phyloP scores from a whole-genome alignment of 352 stramenopile species.

The Phytophthora tentaculata region DNA sequence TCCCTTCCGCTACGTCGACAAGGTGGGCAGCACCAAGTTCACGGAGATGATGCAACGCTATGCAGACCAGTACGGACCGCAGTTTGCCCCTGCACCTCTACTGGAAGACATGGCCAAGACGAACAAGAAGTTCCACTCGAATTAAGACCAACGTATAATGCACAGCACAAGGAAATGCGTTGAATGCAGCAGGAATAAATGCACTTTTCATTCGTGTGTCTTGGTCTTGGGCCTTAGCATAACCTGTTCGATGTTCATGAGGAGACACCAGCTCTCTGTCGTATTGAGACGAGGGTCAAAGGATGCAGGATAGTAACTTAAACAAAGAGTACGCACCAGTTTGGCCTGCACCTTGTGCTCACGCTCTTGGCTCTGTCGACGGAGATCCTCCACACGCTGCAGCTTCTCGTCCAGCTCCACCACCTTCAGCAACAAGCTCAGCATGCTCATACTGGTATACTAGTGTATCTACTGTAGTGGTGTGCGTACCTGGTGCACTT shows the following conservation, averaged over 20 bases:
- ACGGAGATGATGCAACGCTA: constrained; percentile 97
- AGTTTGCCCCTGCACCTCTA: constrained; percentile 96
- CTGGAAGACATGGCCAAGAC: constrained; percentile 97
- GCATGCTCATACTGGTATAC: constrained; percentile 4
- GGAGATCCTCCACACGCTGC: constrained; percentile 77
- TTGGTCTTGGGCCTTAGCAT: neutral
- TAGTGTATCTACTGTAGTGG: constrained; percentile 1
- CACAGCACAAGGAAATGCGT: too few species aligned
- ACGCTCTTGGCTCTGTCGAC: constrained; percentile 64
- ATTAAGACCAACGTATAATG: too few species aligned
- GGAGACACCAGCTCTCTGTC: constrained; percentile 22
- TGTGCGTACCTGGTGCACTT: constrained; percentile 57
- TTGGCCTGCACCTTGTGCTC: constrained; percentile 66
- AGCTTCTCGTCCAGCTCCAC: constrained; percentile 81
- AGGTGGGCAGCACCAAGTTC: constrained; percentile 93
- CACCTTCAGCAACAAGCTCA: constrained; percentile 37
- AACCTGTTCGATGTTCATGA: constrained; percentile 3
- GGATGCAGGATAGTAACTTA: neutral
- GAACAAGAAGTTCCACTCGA: constrained; percentile 97
- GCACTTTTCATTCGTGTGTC: constrained; percentile 23
- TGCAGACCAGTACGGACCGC: constrained; percentile 94
- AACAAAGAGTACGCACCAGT: constrained; percentile 35
- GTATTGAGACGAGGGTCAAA: neutral
- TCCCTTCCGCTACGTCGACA: constrained; percentile 97
- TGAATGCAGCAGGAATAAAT: constrained; percentile 33